Evolutionary conservation across 805 yeast species (phyloP).

Genomic region (Cyberlindnera saturnus): DNA sequence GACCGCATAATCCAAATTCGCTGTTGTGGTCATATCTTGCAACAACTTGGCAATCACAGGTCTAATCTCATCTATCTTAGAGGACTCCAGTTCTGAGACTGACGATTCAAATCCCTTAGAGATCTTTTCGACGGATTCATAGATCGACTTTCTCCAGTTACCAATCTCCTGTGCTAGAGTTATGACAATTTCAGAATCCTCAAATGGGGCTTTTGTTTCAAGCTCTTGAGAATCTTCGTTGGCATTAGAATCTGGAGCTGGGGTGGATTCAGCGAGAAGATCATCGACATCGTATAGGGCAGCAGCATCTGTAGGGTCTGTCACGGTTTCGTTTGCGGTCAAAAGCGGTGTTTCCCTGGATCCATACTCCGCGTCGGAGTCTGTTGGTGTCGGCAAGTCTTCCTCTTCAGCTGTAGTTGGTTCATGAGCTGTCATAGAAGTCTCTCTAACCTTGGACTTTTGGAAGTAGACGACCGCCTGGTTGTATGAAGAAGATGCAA

Average conservation of each 20-base stretch:
- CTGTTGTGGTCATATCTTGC: constrained; percentile 25
- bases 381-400: constrained; percentile 7
- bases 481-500: constrained; percentile 12
- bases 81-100: constrained; percentile 25
- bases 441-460: constrained; percentile 1
- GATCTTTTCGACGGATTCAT: constrained; percentile 33
- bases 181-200: constrained; percentile 7
- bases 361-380: constrained; percentile 2
- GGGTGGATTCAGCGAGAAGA: constrained; percentile 6
- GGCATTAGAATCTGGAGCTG: neutral
- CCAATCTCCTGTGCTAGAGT: constrained; percentile 30
- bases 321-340: constrained; percentile 5
- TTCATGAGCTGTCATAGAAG: neutral
- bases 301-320: constrained; percentile 3
- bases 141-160: constrained; percentile 31
- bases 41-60: constrained; percentile 30
- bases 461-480: constrained; percentile 12
- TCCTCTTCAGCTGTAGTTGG: constrained; percentile 9
- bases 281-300: constrained; percentile 1
- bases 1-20: constrained; percentile 22
- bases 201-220: constrained; percentile 3
- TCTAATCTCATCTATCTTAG: constrained; percentile 23
- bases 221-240: constrained; percentile 3
- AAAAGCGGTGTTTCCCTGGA: constrained; percentile 8
- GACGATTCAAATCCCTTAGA: constrained; percentile 33